Conservation (phyloP, 352 stramenopile species). For the Pythium plurisporium region DNA sequence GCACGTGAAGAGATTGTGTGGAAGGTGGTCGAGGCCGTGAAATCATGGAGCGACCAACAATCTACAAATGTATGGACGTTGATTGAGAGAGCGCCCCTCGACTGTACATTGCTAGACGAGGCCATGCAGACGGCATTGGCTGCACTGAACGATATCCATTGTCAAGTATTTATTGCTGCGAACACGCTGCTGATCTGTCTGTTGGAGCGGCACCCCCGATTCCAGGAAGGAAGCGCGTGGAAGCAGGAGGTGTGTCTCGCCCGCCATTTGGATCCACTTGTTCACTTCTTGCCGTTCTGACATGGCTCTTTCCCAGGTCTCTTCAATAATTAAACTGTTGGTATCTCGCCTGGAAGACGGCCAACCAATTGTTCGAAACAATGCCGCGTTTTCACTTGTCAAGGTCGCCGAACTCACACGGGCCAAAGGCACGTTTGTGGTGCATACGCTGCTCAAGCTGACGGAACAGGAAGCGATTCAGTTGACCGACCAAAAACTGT, state of each 20-base stretch:
- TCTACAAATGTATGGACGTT: too few species aligned
- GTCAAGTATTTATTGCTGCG: slow-evolving; percentile 28
- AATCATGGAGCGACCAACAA: neutral
- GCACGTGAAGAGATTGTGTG: slow-evolving; percentile 27
- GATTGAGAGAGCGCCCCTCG: too few species aligned
- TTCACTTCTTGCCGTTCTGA: too few species aligned
- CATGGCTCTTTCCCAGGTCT: slow-evolving; percentile 16
- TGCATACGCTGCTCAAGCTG: slow-evolving; percentile 23
- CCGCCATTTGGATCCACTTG: too few species aligned
- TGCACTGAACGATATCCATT: slow-evolving; percentile 15
- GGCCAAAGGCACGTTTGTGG: slow-evolving; percentile 33
- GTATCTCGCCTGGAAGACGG: slow-evolving; percentile 21
- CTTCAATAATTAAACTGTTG: slow-evolving; percentile 10
- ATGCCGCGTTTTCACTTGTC: slow-evolving; percentile 28
- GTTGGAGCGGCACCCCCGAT: slow-evolving; percentile 5
- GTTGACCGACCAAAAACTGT: slow-evolving; percentile 25
- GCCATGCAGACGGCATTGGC: slow-evolving; percentile 5
- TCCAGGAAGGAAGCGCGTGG: slow-evolving; percentile 17
- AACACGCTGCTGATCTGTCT: slow-evolving; percentile 18
- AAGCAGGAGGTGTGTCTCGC: slow-evolving; percentile 14
- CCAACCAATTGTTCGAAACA: slow-evolving; percentile 24
- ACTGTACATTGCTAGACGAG: slow-evolving; percentile 17
- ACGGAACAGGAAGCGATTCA: neutral
- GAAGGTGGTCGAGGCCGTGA: slow-evolving; percentile 16
- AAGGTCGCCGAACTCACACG: slow-evolving; percentile 34